Evolutionary conservation across 163 green algal species (phyloP), one percentile per base, ranked within the genome.

Genomic region (Scenedesmus sp.): DNA sequence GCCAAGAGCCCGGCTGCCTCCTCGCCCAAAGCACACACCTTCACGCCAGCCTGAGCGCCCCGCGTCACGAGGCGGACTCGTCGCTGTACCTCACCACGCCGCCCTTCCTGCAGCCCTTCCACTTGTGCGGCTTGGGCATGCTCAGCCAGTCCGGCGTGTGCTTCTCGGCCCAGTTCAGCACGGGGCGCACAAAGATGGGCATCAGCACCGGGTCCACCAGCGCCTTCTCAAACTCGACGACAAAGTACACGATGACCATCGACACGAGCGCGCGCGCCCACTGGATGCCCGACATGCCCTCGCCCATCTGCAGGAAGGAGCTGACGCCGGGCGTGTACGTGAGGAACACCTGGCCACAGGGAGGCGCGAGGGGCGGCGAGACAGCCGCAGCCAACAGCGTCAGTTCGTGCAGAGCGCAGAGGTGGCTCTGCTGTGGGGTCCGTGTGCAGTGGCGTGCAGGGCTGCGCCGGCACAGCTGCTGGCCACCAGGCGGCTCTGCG

Each of bases 291-390:
- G 24, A 42, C 86, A 92, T 87, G 81, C 61, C 85, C 16, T 91
- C 86, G 33, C 72, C 30, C 91, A 93, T 92, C 33, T 83, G n/a
- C 16, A 93, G 68, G 91, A 93, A 93, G 4, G 40, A n/a, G 40
- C 84, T 86, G 6, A 93, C 46, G n/a, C 76, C 84, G 35, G 84
- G 84, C 40, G 72, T 85, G 86, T 90, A 90, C 20, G 86, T 90
- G 15, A 90, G 86, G 72, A 90, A 89, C 40, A 83, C 56, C 76
- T 83, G n/a, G 76, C 40, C 35, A 46, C 40, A 30, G 59, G 2
- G 53, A 24, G 59, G 35, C 4, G 9, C 1, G 33, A 72, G 22
- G 3, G 59, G 22, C 4, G 15, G 2, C 33, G 59, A 20, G 33
- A 22, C 59, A 72, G 59, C 22, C 33, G 59, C 59, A 72, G 18